Evolutionary conservation across 2,329 filamentous ascomycete species (phyloP).

Genomic region (Aspergillus intermedius): DNA sequence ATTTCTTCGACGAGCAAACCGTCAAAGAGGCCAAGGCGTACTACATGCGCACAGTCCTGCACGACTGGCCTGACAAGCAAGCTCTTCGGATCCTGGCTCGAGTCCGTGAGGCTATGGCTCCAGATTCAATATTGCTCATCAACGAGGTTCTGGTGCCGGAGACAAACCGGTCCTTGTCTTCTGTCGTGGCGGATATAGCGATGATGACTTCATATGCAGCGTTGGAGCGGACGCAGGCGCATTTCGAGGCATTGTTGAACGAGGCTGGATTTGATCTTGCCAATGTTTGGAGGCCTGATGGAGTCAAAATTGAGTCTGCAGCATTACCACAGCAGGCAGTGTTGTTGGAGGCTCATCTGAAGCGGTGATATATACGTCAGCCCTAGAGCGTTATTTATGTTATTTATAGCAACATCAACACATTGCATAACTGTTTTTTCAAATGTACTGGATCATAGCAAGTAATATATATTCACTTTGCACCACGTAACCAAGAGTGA

Average conservation of each 20-base stretch:
- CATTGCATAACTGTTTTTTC: too few species aligned
- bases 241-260: conserved; percentile 15
- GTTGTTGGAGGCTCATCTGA: too few species aligned
- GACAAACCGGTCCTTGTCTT: conserved; percentile 6
- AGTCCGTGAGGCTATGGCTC: conserved; percentile 14
- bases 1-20: conserved; percentile 19
- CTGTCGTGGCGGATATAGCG: conserved; percentile 8
- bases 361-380: too few species aligned
- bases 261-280: conserved; percentile 9
- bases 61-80: conserved; percentile 16
- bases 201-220: conserved; percentile 14
- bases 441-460: too few species aligned
- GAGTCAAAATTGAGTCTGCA: background rate
- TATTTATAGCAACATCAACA: too few species aligned
- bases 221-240: conserved; percentile 15
- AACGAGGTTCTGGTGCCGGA: conserved; percentile 22
- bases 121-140: conserved; percentile 19
- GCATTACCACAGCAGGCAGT: too few species aligned
- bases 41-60: conserved; percentile 18
- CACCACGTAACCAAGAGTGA: too few species aligned
- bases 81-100: conserved; percentile 12
- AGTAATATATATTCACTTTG: too few species aligned
- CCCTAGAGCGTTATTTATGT: too few species aligned
- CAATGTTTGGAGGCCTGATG: background rate
- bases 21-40: conserved; percentile 18